Evolutionary conservation across 1,284 basidiomycete species (phyloP).

Genomic region (Fomitopsis palustris): DNA sequence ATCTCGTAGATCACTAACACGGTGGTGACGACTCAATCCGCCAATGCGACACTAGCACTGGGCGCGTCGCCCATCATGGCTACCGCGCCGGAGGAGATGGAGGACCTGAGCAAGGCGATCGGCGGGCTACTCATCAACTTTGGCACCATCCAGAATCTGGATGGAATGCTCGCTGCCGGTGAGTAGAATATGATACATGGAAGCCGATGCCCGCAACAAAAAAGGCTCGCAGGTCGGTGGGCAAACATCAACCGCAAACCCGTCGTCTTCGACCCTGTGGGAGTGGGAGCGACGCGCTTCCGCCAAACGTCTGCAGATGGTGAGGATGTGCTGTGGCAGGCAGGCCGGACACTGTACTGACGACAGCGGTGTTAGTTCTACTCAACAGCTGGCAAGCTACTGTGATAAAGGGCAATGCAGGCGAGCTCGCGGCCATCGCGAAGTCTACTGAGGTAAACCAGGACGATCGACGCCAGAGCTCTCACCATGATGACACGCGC

Average conservation of each 20-base stretch:
- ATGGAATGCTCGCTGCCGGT: constrained; percentile 84
- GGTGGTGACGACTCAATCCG: constrained; percentile 88
- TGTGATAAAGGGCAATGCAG: constrained; percentile 95
- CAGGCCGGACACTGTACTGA: background rate
- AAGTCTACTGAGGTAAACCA: constrained; percentile 64
- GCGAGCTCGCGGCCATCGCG: constrained; percentile 80
- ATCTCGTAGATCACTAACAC: constrained; percentile 80
- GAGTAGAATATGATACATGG: constrained; percentile 13
- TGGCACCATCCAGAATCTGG: constrained; percentile 76
- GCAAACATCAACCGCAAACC: constrained; percentile 79
- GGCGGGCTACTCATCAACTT: constrained; percentile 86
- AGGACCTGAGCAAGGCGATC: constrained; percentile 69
- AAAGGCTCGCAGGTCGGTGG: constrained; percentile 37
- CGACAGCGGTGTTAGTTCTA: constrained; percentile 46
- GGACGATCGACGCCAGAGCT: background rate
- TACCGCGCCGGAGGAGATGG: constrained; percentile 78
- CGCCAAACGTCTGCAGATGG: constrained; percentile 58
- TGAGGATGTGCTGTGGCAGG: constrained; percentile 18
- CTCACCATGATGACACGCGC: background rate
- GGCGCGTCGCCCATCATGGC: constrained; percentile 96
- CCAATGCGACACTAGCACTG: constrained; percentile 88
- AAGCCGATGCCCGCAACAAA: background rate
- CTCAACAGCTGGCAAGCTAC: constrained; percentile 86
- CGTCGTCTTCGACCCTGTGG: constrained; percentile 92
- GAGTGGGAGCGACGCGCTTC: constrained; percentile 81